Evolutionary conservation across 208 protist species (phyloP).

Genomic region (Leptomonas seymouri): DNA sequence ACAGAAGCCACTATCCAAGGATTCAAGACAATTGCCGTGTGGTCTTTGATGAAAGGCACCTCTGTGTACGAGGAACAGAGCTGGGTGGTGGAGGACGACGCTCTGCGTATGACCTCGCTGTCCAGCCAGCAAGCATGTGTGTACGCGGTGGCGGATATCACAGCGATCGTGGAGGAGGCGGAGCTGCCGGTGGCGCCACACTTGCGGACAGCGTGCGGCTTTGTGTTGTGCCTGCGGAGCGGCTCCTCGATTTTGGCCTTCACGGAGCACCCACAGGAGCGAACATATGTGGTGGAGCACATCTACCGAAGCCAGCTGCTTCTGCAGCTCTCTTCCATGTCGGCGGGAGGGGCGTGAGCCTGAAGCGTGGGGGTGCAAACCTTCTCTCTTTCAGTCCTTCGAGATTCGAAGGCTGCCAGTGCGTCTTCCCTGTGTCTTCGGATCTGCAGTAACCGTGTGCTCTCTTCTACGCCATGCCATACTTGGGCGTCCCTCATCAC

Average conservation of each 20-base stretch:
- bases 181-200: conserved; percentile 30
- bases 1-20: not conserved
- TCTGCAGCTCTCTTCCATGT: conserved; percentile 2
- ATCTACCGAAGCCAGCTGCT: conserved; percentile 17
- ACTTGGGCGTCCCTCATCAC: no score
- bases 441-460: no score
- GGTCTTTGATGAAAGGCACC: not conserved
- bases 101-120: conserved; percentile 6
- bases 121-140: not conserved
- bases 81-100: conserved; percentile 12
- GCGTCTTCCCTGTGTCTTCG: no score
- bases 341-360: not conserved
- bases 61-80: conserved; percentile 18
- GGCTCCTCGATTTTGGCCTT: conserved; percentile 18
- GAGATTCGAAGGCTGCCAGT: no score
- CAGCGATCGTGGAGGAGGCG: not conserved
- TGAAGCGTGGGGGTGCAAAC: not conserved
- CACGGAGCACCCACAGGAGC: conserved; percentile 16
- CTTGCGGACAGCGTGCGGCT: conserved; percentile 8
- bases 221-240: conserved; percentile 19
- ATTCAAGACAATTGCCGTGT: not conserved
- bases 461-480: no score
- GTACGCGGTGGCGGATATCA: conserved; percentile 13
- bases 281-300: conserved; percentile 17
- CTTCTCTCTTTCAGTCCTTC: not conserved